Conservation (phyloP, 1,139 yeast genomes). For the Pichia terricola region DNA sequence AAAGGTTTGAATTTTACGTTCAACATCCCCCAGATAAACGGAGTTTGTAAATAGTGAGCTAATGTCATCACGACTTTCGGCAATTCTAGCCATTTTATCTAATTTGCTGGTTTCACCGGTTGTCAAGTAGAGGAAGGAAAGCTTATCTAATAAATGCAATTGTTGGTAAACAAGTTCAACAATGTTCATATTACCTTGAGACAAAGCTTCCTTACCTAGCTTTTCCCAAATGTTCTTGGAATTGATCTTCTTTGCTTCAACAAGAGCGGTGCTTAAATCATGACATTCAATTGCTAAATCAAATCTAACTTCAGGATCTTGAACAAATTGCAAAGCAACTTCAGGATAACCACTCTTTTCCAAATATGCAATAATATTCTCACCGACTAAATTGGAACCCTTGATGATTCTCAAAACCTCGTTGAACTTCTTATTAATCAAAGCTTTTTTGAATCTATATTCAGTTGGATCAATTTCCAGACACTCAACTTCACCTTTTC, state of each 20-base stretch:
- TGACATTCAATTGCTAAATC: constrained; percentile 94
- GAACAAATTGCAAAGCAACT: constrained; percentile 88
- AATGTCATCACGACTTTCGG: constrained; percentile 79
- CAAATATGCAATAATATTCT: constrained; percentile 88
- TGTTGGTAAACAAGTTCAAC: constrained; percentile 88
- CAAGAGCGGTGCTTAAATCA: constrained; percentile 76
- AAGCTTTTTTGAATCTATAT: constrained; percentile 88
- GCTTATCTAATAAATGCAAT: constrained; percentile 75
- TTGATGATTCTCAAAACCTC: constrained; percentile 88
- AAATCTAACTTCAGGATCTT: constrained; percentile 92
- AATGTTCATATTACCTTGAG: constrained; percentile 79
- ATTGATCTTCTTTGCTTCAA: constrained; percentile 75
- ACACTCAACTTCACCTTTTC: constrained; percentile 77
- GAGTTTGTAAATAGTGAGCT: constrained; percentile 79
- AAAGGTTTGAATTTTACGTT: constrained; percentile 67
- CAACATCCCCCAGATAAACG: constrained; percentile 64
- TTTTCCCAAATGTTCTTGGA: constrained; percentile 67
- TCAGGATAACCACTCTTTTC: constrained; percentile 96
- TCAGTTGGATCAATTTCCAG: constrained; percentile 89
- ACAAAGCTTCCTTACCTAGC: constrained; percentile 76
- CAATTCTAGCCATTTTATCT: constrained; percentile 78
- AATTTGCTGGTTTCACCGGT: constrained; percentile 75
- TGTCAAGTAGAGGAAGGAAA: constrained; percentile 76
- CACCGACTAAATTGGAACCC: constrained; percentile 89
- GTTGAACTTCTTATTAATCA: constrained; percentile 79